Conservation (phyloP, 2,329 filamentous ascomycete species). For the Fonsecaea nubica region DNA sequence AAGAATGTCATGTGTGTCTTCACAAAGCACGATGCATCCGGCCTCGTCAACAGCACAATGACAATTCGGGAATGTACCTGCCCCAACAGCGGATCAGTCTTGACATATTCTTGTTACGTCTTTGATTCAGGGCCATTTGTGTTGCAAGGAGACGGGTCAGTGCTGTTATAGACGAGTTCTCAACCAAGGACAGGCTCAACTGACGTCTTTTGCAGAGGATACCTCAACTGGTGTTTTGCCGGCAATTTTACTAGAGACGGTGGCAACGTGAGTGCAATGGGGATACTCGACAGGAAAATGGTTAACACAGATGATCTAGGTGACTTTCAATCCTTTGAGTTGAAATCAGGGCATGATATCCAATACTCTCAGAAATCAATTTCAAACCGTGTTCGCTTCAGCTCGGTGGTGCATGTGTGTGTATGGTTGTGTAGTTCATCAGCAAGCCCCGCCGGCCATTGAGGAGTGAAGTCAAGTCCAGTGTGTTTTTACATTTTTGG, state of each 20-base stretch:
- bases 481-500: background rate
- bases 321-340: background rate
- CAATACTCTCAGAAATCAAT: background rate
- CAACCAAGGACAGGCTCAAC: conserved; percentile 8
- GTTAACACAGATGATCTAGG: background rate
- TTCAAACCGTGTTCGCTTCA: background rate
- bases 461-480: background rate
- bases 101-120: conserved; percentile 17
- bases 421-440: background rate
- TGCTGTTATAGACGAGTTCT: background rate
- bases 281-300: background rate
- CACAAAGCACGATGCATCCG: conserved; percentile 19
- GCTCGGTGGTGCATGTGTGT: background rate
- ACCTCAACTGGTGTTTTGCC: conserved; percentile 19
- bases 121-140: conserved; percentile 19
- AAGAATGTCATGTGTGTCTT: conserved; percentile 26
- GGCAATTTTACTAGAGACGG: conserved; percentile 16
- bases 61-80: conserved; percentile 9
- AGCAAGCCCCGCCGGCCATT: background rate
- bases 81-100: conserved; percentile 8
- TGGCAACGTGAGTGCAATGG: conserved; percentile 1
- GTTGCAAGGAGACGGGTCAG: conserved; percentile 19
- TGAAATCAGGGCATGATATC: background rate
- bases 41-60: conserved; percentile 8
- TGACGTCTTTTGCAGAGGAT: conserved; percentile 5